Evolutionary conservation across 139 green algal species (phyloP), one percentile per base, ranked within the genome.

Genomic region (Chlamydomonas sphaeroides): DNA sequence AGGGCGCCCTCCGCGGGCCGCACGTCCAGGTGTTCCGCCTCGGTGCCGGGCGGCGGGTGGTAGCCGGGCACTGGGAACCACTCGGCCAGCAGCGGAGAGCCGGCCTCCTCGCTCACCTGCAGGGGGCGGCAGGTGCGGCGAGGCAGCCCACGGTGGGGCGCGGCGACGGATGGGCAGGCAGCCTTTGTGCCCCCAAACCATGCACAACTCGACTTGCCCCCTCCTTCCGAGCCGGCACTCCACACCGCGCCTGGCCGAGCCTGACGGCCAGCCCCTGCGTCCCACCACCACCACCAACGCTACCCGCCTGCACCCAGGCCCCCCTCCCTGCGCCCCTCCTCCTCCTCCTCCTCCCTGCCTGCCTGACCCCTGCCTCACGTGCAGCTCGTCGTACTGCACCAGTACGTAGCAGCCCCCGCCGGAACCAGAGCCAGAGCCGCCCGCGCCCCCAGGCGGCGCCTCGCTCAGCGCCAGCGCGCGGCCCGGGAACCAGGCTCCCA

Each of bases 11-110:
- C 59, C 6, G 74, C 74, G 5, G 59, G 30, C 8, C n/a, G n/a
- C n/a, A n/a, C n/a, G n/a, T n/a, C n/a, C n/a, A n/a, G n/a, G n/a
- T n/a, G n/a, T n/a, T n/a, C n/a, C n/a, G n/a, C n/a, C n/a, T n/a
- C n/a, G n/a, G n/a, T n/a, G n/a, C n/a, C n/a, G n/a, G n/a, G 72
- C 56, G 11, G 36, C 33, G 25, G 36, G 57, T 0, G 68, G 56
- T 36, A 80, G 72, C n/a, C 38, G 72, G 74, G 74, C 74, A 80
- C 59, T 10, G 74, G 74, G n/a, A 80, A 80, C 74, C 74, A 80
- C 57, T 80, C 74, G 17, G 59, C n/a, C 59, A 80, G 74, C 74
- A 53, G 32, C 28, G 74, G 57, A 18, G 74, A 42, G 21, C 41
- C 59, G 30, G 30, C 23, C 74, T 80, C 74, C 59, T 80, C 74